These are phyloP conservation scores for Saccharomycopsis oosterbeekiorum DNA, from an alignment of 805 yeast genomes.

Conservation along the genomic window DNA sequence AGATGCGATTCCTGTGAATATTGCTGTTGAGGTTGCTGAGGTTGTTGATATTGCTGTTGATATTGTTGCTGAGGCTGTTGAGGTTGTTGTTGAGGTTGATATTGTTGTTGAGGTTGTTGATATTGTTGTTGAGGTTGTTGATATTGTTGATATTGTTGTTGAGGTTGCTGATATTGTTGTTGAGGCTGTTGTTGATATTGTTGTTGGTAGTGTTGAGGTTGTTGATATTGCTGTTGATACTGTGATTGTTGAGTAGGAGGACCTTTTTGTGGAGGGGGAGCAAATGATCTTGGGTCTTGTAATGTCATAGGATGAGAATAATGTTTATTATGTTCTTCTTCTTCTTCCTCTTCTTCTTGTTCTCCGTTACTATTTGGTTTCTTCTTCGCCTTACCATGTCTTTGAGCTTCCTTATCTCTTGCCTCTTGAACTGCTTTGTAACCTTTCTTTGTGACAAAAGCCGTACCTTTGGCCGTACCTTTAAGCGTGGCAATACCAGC, in stretches of 20 bases:
- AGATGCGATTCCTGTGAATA: not conserved
- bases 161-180: not conserved
- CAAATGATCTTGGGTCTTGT: conserved; percentile 28
- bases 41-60: not conserved
- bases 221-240: not conserved
- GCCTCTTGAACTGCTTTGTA: conserved; percentile 36
- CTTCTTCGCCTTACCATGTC: conserved; percentile 20
- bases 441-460: conserved; percentile 38
- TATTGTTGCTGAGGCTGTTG: not conserved
- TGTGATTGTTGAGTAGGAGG: conserved; percentile 1
- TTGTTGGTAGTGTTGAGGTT: not conserved
- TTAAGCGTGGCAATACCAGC: conserved; percentile 40
- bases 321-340: conserved; percentile 11
- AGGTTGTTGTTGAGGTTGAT: not conserved
- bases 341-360: conserved; percentile 15
- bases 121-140: not conserved
- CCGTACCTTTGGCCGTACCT: conserved; percentile 44
- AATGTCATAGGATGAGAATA: conserved; percentile 10
- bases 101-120: not conserved
- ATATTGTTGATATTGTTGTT: not conserved
- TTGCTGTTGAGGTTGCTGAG: not conserved
- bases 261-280: conserved; percentile 29
- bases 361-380: not conserved
- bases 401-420: conserved; percentile 33
- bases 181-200: not conserved